Base-by-base conservation (phyloP, 2,329 filamentous ascomycete genomes). In the Helotiales sp. region DNA sequence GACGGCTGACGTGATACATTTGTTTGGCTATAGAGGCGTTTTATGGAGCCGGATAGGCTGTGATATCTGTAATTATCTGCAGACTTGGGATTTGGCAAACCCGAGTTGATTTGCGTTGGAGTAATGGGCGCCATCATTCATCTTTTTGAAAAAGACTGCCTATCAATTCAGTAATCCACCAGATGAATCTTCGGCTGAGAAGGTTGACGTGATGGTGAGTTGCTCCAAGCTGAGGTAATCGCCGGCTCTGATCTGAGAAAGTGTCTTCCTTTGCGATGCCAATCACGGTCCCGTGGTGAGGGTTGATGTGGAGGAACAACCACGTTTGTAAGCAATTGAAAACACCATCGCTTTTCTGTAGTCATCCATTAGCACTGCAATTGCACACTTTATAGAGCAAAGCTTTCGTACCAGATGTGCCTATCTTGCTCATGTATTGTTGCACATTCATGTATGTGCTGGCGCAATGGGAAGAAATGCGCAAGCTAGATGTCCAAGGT, bases 1-100 rank as follows among this genome's bases (percentile, higher is more conserved):
- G 65, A 74, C 47, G 20, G 30, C 26, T 45, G 50, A 40, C 62
- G 45, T 45, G 49, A 28, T 60, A 30, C 15, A 58, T 54, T 60
- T 60, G 47, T 55, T 52, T 61, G 24, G 34, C 30, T 57, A 40
- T 45, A 28, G 20, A 55, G 61, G 45, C 58, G 58, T 61, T 40
- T 57, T n/a, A 55, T 61, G 63, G 61, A 43, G 57, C 28, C 26
- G 43, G n/a, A 15, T 37, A 8, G 30, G 20, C 54, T 57, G 32
- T 40, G 54, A 37, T 37, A 13, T 37, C 11, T 57, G 32, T 15
- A 22, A 57, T 24, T 3, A 15, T 15, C 8, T 40, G 32, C 54
- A 57, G 17, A 22, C 52, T 55, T 22, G n/a, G 10, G 30, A 34
- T 22, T 55, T 32, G n/a, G 28, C 52, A 55, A 34, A 45, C 40